phyloP scores from a whole-genome alignment of 192 early-diverging fungal genomes.

The Podila verticillata region DNA sequence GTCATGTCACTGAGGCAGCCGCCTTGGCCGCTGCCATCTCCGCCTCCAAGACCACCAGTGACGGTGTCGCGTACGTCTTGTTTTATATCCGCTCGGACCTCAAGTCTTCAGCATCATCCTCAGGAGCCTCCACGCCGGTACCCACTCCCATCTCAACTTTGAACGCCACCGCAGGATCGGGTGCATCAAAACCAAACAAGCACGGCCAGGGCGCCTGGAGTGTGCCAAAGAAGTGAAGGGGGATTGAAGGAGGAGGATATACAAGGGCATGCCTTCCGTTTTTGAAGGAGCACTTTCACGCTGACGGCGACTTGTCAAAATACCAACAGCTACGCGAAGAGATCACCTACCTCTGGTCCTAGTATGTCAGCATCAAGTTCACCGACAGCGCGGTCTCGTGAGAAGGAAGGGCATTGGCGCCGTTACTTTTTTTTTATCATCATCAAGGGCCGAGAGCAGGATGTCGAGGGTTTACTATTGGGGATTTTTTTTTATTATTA shows the following conservation, averaged over 20 bases:
- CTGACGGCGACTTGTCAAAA: no score
- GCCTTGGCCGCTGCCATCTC: slow-evolving; percentile 40
- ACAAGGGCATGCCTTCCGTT: not conserved
- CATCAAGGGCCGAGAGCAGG: no score
- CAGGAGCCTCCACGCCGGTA: not conserved
- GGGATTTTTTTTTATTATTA: no score
- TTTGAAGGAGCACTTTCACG: no score
- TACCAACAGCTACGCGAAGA: no score
- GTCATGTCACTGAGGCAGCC: slow-evolving; percentile 28
- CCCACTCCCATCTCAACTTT: not conserved
- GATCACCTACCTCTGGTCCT: no score
- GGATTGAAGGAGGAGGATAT: not conserved
- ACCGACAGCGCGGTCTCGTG: no score
- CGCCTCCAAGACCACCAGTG: slow-evolving; percentile 52
- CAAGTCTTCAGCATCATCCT: slow-evolving; percentile 10
- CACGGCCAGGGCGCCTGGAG: not conserved
- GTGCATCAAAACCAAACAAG: slow-evolving; percentile 14
- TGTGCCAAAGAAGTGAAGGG: not conserved
- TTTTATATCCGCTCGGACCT: slow-evolving; percentile 69
- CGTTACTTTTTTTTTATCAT: no score
- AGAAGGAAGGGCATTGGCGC: no score
- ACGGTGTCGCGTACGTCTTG: slow-evolving; percentile 80
- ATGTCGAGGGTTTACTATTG: no score
- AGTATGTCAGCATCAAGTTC: no score
- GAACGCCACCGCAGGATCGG: not conserved